These are phyloP conservation scores for Fusarium sp. DNA, from an alignment of 2,329 filamentous ascomycete species.

Conservation along the genomic window DNA sequence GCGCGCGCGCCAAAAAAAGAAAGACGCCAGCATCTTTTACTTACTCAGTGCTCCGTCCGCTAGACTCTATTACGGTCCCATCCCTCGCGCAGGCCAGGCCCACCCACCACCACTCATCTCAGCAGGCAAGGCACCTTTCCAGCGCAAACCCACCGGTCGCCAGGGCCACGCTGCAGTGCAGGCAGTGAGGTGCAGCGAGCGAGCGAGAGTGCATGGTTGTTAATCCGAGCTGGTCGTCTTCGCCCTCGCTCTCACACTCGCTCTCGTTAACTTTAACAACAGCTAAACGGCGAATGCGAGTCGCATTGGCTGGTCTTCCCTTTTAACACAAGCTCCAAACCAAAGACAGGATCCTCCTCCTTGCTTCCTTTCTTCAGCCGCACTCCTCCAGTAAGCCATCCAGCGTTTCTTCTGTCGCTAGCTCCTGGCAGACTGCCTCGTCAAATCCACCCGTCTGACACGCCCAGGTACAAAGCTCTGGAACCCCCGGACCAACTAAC, in stretches of 20 bases:
- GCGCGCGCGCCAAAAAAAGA: constrained; percentile 19
- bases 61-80: constrained; percentile 20
- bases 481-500: constrained; percentile 28
- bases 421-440: constrained; percentile 5
- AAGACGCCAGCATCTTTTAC: constrained; percentile 1
- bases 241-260: constrained; percentile 11
- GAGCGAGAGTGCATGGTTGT: not conserved
- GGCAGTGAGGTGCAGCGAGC: not conserved
- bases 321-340: constrained; percentile 6
- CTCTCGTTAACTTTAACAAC: constrained; percentile 24
- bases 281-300: constrained; percentile 16
- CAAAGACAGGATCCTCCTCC: not conserved
- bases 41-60: not conserved
- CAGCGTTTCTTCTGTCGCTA: not conserved
- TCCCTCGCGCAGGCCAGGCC: constrained; percentile 13
- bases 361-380: not conserved
- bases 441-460: constrained; percentile 28
- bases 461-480: constrained; percentile 10
- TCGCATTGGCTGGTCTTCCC: constrained; percentile 9
- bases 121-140: constrained; percentile 11
- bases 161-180: constrained; percentile 16
- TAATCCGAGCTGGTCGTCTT: not conserved
- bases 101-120: constrained; percentile 24
- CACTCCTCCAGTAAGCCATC: constrained; percentile 1
- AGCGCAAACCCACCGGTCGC: constrained; percentile 18